Evolutionary conservation across 1,284 basidiomycete genomes (phyloP), one percentile per base, ranked within the genome.

Genomic region (Cystobasidium sp.): DNA sequence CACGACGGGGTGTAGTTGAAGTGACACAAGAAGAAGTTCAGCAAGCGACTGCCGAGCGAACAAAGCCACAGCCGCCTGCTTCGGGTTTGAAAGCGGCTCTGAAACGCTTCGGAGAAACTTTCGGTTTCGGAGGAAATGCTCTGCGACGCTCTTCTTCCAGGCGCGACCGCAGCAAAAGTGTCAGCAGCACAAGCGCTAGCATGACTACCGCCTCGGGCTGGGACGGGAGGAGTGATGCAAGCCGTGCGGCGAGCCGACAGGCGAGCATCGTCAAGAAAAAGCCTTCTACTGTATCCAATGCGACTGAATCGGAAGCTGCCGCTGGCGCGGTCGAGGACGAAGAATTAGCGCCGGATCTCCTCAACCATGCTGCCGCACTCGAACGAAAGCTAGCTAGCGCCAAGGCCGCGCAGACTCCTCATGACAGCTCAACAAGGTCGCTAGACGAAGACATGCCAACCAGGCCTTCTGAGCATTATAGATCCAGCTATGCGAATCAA

Each of bases 11-110:
- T 16, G 86, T 85, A 52, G 87, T 91, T 67, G 85, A 87, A 67
- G 89, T 96, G 41, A 91, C 91, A 0, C 87, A 87, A n/a, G 88
- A 88, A 70, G 95, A 97, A 78, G 89, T 94, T 3, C 87, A 87
- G 24, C 88, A 88, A 22, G 94, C 93, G 5, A 79, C 79, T 18
- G 71, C 70, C 12, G 43, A 66, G 22, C 71, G 75, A 16, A 56
- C 69, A 2, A 58, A 56, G 12, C 66, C 66, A n/a, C 55, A 49
- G 22, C 7, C 37, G 46, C 68, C 55, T 18, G 39, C 59, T 22
- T 39, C 51, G 52, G 67, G 69, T 9, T 44, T 75, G 8, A 71
- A 65, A 10, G 68, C 69, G 1, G 66, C 68, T 0, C 44, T 72
- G 22, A 75, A 75, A 58, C 68, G 75, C 9, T 73, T 75, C 49